phyloP scores from a whole-genome alignment of 139 green algal species.

The Picochlorum costavermella region DNA sequence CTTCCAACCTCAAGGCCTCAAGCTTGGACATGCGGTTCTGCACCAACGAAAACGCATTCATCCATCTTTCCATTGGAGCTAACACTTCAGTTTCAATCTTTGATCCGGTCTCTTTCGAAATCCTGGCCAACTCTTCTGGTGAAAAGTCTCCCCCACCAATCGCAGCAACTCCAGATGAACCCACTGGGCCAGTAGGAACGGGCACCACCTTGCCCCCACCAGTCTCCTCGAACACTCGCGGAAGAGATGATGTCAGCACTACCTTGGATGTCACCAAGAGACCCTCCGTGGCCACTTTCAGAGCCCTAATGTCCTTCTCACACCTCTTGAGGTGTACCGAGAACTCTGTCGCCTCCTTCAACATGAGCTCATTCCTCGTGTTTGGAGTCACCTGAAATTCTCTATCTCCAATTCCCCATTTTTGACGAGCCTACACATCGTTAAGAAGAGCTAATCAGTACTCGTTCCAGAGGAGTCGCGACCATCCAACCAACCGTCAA shows the following conservation, averaged over 20 bases:
- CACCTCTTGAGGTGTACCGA: conserved; percentile 51
- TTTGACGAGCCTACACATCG: conserved; percentile 40
- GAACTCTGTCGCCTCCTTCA: conserved; percentile 72
- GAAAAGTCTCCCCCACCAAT: conserved; percentile 61
- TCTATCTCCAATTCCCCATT: conserved; percentile 48
- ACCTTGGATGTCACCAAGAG: conserved; percentile 41
- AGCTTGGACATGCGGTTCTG: conserved; percentile 68
- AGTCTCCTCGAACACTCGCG: conserved; percentile 68
- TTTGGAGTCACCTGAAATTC: conserved; percentile 66
- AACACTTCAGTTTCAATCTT: conserved; percentile 72
- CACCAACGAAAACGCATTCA: conserved; percentile 51
- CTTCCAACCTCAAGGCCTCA: conserved; percentile 68
- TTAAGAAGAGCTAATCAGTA: too few relatives aligned
- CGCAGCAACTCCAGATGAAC: conserved; percentile 17
- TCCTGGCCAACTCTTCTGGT: conserved; percentile 50
- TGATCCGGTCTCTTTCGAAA: conserved; percentile 49
- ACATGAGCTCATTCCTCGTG: conserved; percentile 73
- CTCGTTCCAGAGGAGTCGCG: not conserved
- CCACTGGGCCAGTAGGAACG: conserved; percentile 14
- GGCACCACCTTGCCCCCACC: conserved; percentile 56
- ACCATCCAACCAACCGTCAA: not conserved
- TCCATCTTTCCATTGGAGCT: conserved; percentile 67
- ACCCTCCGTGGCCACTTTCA: conserved; percentile 66
- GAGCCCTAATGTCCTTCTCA: conserved; percentile 68
- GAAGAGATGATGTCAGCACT: conserved; percentile 59